A percentile compares a stretch with the other conserved stretches of the same genome.
phyloP scores from a whole-genome alignment of 2,329 filamentous ascomycete genomes.

The Aspergillus sp. region DNA sequence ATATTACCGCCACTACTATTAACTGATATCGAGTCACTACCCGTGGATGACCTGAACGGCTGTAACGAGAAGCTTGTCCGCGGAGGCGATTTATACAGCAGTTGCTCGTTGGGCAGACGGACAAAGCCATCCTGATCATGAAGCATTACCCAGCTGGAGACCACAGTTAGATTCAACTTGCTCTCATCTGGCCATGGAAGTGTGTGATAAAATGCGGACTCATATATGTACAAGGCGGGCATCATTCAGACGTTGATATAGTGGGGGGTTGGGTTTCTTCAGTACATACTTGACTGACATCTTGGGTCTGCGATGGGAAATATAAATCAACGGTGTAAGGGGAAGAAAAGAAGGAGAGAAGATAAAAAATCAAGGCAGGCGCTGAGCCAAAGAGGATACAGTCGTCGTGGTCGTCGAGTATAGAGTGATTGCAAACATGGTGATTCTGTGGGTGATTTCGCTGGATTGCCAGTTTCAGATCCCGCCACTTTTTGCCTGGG shows the following conservation, averaged over 20 bases:
- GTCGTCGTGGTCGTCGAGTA: too few species aligned
- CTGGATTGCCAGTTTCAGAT: too few species aligned
- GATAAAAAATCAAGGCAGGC: too few species aligned
- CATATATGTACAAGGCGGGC: neutral
- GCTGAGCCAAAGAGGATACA: too few species aligned
- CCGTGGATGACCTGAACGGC: slow-evolving; percentile 58
- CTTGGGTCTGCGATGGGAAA: slow-evolving; percentile 6
- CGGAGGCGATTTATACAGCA: slow-evolving; percentile 70
- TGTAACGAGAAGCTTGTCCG: slow-evolving; percentile 70
- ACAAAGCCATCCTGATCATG: slow-evolving; percentile 65
- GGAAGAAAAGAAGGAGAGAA: too few species aligned
- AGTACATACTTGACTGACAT: slow-evolving; percentile 37
- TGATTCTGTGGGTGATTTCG: too few species aligned
- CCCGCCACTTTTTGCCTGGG: too few species aligned
- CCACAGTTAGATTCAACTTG: neutral
- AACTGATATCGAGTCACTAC: slow-evolving; percentile 56
- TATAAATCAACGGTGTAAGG: too few species aligned
- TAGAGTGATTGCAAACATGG: too few species aligned
- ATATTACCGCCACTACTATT: slow-evolving; percentile 67
- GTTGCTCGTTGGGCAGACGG: slow-evolving; percentile 73
- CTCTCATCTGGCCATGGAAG: neutral
- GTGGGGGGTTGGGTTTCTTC: slow-evolving; percentile 3
- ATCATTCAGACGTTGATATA: neutral
- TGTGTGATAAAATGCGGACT: neutral
- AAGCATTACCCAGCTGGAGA: slow-evolving; percentile 81